phyloP scores from a whole-genome alignment of 306 rosid species.

The Clitoria ternatea region DNA sequence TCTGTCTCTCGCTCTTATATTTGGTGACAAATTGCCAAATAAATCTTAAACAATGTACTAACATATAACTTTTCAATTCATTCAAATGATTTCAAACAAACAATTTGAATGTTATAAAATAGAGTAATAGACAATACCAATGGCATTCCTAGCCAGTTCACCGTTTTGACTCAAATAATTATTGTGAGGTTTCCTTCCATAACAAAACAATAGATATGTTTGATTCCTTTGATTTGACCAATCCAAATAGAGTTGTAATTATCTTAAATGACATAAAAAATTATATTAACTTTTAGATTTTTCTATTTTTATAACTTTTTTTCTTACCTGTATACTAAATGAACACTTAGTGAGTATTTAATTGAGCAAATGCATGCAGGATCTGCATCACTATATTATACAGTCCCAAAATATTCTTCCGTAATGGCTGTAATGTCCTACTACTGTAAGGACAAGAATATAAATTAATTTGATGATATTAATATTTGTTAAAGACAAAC shows the following conservation, averaged over 20 bases:
- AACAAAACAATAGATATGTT: slow-evolving; percentile 4
- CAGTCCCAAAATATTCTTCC: slow-evolving; percentile 7
- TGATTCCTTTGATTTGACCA: too few relatives aligned
- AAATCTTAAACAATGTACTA: too few relatives aligned
- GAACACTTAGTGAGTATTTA: too few relatives aligned
- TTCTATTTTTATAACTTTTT: too few relatives aligned
- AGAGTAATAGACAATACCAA: too few relatives aligned
- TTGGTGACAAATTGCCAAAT: too few relatives aligned
- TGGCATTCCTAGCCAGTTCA: not conserved
- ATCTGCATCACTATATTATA: not conserved
- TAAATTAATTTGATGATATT: not conserved
- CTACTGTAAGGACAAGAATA: not conserved
- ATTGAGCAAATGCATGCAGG: not conserved
- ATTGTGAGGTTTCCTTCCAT: not conserved
- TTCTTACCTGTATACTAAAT: too few relatives aligned
- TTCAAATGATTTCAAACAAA: not conserved
- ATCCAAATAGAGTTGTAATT: too few relatives aligned
- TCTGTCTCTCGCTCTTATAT: too few relatives aligned
- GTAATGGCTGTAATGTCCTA: slow-evolving; percentile 22
- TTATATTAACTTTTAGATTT: too few relatives aligned
- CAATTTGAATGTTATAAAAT: not conserved
- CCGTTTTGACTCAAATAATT: not conserved
- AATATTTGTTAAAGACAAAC: not conserved
- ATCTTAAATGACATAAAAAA: too few relatives aligned
- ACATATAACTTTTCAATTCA: too few relatives aligned